Evolutionary conservation across 148 eudicot genomes (phyloP), one percentile per base, ranked within the genome.

Genomic region (Fagopyrum tataricum): DNA sequence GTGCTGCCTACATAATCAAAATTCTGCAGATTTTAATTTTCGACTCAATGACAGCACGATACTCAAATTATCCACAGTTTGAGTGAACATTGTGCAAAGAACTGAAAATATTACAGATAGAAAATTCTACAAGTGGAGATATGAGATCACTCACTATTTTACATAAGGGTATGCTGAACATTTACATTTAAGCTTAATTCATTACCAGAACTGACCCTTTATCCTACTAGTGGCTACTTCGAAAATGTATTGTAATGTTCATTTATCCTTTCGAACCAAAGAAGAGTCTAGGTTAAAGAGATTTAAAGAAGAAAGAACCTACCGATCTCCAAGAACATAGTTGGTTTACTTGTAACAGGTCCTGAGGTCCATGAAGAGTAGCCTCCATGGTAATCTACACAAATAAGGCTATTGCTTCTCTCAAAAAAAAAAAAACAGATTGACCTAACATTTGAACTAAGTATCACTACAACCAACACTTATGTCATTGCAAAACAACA

Each of bases 291-390:
- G 43, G 37, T 64, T 42, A 4, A 39, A 64, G 23, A 26, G 7
- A 61, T 24, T 24, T 46, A 10, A 46, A 46, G 5, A 46, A 24
- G 31, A 47, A 7, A 12, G 15, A 17, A 73, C 82, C 64, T 78
- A 90, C 97, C 97, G 62, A 90, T 92, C 85, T 92, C 97, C 48
- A 88, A 82, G 79, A 92, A 92, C 97, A 90, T 84, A 41, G 96
- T 83, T 10, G 96, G 96, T 70, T 92, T 92, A 78, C 81, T 87
- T 46, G 96, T 92, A 75, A 80, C 77, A 67, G 97, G 97, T 78
- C 97, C 97, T 79, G 76, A 67, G 97, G 97, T 78, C 97, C 97
- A 81, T 92, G 97, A 85, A 90, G 96, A 75, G 97, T 92, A 75
- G 91, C 97, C 83, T 92, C 97, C 83, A 92, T 84, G 61, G 97